These are phyloP conservation scores for Cymbopogon citratus DNA, from an alignment of 176 grass and related monocot genomes.

Conservation along the genomic window DNA sequence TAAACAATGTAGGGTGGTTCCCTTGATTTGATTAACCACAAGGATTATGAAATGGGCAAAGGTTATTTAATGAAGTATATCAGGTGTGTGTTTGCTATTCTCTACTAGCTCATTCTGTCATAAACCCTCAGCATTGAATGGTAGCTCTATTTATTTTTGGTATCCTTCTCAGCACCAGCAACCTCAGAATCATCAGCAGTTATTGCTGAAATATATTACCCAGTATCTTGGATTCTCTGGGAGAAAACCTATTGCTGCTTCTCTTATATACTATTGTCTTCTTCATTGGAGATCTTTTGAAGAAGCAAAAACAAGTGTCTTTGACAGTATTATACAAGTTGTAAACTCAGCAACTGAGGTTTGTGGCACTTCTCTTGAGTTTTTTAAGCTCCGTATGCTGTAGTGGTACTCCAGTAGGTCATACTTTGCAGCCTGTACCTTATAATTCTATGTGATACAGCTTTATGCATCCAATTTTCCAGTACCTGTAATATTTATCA, in stretches of 20 bases:
- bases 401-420: slow-evolving; percentile 3
- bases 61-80: slow-evolving; percentile 55
- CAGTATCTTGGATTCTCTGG: slow-evolving; percentile 58
- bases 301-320: slow-evolving; percentile 55
- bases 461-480: slow-evolving; percentile 31
- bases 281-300: slow-evolving; percentile 71
- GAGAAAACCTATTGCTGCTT: slow-evolving; percentile 44
- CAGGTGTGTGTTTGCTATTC: slow-evolving; percentile 44
- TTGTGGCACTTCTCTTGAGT: slow-evolving; percentile 16
- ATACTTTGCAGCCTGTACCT: not conserved
- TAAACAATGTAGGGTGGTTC: slow-evolving; percentile 28
- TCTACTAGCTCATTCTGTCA: slow-evolving; percentile 10
- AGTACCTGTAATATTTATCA: slow-evolving; percentile 35
- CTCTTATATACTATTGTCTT: slow-evolving; percentile 62
- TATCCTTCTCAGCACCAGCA: slow-evolving; percentile 27
- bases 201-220: slow-evolving; percentile 57
- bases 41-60: slow-evolving; percentile 65
- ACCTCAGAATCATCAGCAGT: slow-evolving; percentile 50
- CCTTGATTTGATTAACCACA: slow-evolving; percentile 33
- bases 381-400: slow-evolving; percentile 1
- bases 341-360: slow-evolving; percentile 64
- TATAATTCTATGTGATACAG: slow-evolving; percentile 22
- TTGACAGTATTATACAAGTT: slow-evolving; percentile 60
- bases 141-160: slow-evolving; percentile 9
- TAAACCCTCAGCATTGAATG: not conserved